Evolutionary conservation across 805 yeast genomes (phyloP).

Genomic region (Blastobotrys terrestris): DNA sequence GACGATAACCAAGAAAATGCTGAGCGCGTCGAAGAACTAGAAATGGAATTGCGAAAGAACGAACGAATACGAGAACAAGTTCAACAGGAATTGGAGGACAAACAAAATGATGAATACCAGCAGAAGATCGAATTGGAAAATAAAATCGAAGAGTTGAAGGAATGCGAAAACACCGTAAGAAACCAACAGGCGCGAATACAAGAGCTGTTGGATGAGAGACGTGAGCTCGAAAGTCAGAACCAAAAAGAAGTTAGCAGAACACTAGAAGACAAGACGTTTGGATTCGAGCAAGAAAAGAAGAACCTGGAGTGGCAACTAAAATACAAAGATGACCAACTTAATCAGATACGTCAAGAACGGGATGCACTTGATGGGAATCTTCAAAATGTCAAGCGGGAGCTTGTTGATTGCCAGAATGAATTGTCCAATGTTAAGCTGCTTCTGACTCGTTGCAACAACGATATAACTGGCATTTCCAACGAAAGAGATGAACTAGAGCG

Average conservation of each 20-base stretch:
- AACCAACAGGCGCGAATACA: neutral
- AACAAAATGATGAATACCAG: neutral
- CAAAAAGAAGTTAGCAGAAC: neutral
- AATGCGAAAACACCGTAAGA: neutral
- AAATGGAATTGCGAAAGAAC: conserved; percentile 1
- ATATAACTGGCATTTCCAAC: conserved; percentile 12
- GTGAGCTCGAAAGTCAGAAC: neutral
- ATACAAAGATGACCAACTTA: neutral
- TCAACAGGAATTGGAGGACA: neutral
- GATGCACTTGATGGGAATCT: conserved; percentile 4
- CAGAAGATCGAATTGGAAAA: neutral
- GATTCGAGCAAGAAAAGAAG: neutral
- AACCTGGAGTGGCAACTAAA: neutral
- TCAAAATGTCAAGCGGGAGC: neutral
- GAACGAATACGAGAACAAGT: neutral
- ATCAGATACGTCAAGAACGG: neutral
- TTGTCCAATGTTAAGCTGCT: conserved; percentile 11
- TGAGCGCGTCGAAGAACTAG: conserved; percentile 2
- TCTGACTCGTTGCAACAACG: conserved; percentile 12
- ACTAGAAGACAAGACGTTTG: neutral
- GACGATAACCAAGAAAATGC: neutral
- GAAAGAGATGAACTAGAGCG: conserved; percentile 15
- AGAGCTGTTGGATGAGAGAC: neutral
- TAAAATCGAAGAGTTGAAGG: neutral
- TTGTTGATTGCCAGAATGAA: conserved; percentile 7